A percentile compares a stretch with the other conserved stretches of the same genome.
Conservation (phyloP, 2,329 filamentous ascomycete species). For the Trichophaea hybrida region DNA sequence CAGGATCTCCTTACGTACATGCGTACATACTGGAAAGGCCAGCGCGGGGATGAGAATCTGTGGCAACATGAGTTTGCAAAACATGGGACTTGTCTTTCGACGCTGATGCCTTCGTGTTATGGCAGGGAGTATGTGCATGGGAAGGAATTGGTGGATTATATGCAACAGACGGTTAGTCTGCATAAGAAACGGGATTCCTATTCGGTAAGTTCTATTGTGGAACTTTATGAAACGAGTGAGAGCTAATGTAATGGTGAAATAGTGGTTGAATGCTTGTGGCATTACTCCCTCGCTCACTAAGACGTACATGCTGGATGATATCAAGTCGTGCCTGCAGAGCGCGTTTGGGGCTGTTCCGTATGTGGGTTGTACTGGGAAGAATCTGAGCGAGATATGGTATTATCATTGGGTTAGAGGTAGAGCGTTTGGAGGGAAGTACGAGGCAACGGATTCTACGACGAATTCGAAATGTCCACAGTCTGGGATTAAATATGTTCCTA, state of each 20-base stretch:
- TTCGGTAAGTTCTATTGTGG: constrained; percentile 31
- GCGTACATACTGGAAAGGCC: constrained; percentile 58
- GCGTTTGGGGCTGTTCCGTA: constrained; percentile 43
- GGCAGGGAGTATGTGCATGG: constrained; percentile 40
- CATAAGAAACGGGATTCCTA: constrained; percentile 56
- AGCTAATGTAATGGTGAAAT: not conserved
- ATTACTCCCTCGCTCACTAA: constrained; percentile 37
- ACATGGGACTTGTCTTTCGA: constrained; percentile 54
- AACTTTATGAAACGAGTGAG: not conserved
- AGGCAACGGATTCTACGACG: not conserved
- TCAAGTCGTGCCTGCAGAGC: constrained; percentile 43
- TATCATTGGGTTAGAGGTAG: constrained; percentile 41
- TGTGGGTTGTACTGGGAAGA: constrained; percentile 40
- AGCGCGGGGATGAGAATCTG: constrained; percentile 47
- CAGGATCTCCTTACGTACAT: constrained; percentile 49
- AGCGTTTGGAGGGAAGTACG: constrained; percentile 23
- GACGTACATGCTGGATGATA: constrained; percentile 46
- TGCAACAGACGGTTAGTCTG: constrained; percentile 48
- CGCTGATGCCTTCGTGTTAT: constrained; percentile 54
- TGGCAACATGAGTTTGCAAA: constrained; percentile 57
- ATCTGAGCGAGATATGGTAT: constrained; percentile 42
- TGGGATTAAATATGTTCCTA: not conserved
- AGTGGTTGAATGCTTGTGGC: constrained; percentile 11
- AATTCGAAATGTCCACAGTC: not conserved
- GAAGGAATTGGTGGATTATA: constrained; percentile 55